Base-by-base conservation (phyloP, 257 asterid species). In the Prunella vulgaris region DNA sequence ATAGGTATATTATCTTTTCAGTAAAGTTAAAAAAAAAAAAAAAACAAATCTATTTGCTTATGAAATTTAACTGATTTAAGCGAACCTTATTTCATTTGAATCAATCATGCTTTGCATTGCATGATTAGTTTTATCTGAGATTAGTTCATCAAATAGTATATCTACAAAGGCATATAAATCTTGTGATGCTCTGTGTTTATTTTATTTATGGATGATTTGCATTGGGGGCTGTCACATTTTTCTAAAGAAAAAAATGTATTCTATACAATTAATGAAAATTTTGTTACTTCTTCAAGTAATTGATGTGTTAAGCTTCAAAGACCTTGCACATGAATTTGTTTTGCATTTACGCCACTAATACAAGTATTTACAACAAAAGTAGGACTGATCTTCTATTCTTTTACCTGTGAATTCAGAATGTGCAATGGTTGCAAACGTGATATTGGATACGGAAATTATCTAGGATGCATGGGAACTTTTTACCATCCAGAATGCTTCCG, bases 381-480 rank as follows among this genome's bases (percentile, higher is more conserved):
- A 37, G 21, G 51, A 40, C 74, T 56, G 64, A 74, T 68, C 30
- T 63, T 12, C 8, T 56, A 22, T 78, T 68, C 3, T 76, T 24
- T 33, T 35, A 14, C 27, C 28, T 52, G 27, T 52, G 21, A 28
- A 54, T 75, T 74, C 86, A 89, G 96, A 84, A 69, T 71, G 35
- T 94, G 99, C 66, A 88, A 82, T 27, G 95, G 99, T 67, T 94
- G 99, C 81, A 81, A 87, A 64, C 86, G 74, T n/a, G 96, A 84
- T 27, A 94, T 94, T 44, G 95, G 87, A 14, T 74, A 79, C 70
- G 96, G 97, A 35, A 91, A 80, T 75, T 91, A 91, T 73, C 79
- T 94, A 63, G 99, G 99, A 70, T 91, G 96, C 89, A 94, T 91
- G 97, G 96, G 97, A 48, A 79, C 70, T 6, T 89, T 84, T 68